Conservation (phyloP, 2,329 filamentous ascomycete species). For the Rugonectria rugulosa region DNA sequence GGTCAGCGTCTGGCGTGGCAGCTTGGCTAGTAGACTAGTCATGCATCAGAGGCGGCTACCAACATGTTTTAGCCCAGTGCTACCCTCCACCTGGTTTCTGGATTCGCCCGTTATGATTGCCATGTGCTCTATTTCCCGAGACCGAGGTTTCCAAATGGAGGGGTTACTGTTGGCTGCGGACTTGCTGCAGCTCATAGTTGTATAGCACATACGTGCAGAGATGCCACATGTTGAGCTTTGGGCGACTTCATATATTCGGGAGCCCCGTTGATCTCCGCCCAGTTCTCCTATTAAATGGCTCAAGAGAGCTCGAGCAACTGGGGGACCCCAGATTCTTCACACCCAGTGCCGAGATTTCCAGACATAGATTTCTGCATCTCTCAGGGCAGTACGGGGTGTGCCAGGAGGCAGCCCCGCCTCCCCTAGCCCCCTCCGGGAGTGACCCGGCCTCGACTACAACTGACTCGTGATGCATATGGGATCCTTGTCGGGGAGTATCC, state of each 20-base stretch:
- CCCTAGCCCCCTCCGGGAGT: background rate
- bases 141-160: too few relatives aligned
- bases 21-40: background rate
- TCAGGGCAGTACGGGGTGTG: background rate
- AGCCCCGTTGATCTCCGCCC: background rate
- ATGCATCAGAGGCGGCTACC: too few relatives aligned
- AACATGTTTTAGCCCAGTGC: too few relatives aligned
- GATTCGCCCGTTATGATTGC: too few relatives aligned
- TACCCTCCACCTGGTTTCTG: too few relatives aligned
- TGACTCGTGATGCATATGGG: too few relatives aligned
- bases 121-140: too few relatives aligned
- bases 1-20: background rate
- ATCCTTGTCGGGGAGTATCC: too few relatives aligned
- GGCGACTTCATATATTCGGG: background rate
- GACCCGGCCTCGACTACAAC: conserved; percentile 10
- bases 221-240: too few relatives aligned
- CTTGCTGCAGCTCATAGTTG: too few relatives aligned
- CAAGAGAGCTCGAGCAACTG: background rate
- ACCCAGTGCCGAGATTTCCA: conserved; percentile 17
- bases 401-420: background rate
- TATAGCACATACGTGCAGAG: too few relatives aligned
- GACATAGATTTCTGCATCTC: background rate
- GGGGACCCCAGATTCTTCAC: conserved; percentile 1
- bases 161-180: too few relatives aligned
- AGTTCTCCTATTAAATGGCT: background rate